Conservation (phyloP, 2,329 filamentous ascomycete species). For the Fusarium metavorans region DNA sequence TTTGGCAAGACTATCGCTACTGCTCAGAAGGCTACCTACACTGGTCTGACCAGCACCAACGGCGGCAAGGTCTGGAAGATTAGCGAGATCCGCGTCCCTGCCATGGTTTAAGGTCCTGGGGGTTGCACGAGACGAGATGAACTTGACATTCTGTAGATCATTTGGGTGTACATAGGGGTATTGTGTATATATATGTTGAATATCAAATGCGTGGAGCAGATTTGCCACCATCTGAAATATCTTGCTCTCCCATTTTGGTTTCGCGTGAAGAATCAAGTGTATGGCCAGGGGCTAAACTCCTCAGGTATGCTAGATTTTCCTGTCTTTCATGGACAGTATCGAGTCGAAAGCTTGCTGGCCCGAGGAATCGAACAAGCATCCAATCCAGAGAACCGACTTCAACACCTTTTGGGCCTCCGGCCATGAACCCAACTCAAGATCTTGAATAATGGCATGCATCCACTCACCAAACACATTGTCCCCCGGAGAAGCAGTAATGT, state of each 20-base stretch:
- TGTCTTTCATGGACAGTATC: background rate
- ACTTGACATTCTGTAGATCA: slow-evolving; percentile 1
- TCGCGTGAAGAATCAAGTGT: no score
- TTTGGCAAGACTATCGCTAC: slow-evolving; percentile 32
- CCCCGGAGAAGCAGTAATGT: background rate
- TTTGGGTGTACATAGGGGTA: background rate
- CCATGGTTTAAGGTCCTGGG: slow-evolving; percentile 12
- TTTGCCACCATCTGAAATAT: background rate
- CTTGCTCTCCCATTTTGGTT: background rate
- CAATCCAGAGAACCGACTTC: slow-evolving; percentile 32
- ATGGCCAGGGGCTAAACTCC: no score
- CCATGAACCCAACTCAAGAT: slow-evolving; percentile 13
- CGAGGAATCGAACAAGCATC: slow-evolving; percentile 11
- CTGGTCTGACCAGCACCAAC: slow-evolving; percentile 15
- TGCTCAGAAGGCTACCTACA: slow-evolving; percentile 31
- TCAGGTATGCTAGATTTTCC: background rate
- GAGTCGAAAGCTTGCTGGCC: background rate
- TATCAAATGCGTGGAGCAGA: background rate
- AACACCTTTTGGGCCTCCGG: background rate
- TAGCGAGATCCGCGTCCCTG: slow-evolving; percentile 28
- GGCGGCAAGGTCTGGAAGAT: slow-evolving; percentile 36
- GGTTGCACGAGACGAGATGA: background rate
- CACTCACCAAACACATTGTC: background rate
- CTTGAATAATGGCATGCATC: background rate
- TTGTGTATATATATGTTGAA: background rate